Evolutionary conservation across 129 eudicot species (phyloP), one percentile per base, ranked within the genome.

Genomic region (Pulicaria dysenterica): DNA sequence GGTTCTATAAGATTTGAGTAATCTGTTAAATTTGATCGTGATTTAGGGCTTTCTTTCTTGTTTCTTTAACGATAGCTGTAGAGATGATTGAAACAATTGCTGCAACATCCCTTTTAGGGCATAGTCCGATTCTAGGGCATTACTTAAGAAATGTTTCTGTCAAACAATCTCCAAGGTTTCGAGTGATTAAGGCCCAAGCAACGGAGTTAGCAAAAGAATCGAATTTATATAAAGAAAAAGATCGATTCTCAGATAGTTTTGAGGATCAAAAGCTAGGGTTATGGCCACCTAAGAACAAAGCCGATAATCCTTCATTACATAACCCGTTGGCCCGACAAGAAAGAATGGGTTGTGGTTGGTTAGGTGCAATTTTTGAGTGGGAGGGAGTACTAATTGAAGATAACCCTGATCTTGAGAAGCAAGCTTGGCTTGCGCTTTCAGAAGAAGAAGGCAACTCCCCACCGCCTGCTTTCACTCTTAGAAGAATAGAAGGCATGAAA

Each of bases 311-410:
- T 2, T 78, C 83, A 2, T 85, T 92, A 5, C 79, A 81, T 0
- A 92, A 92, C 54, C 97, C 96, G 9, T 83, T 92, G 78, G 94
- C 84, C 45, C 70, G 97, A 6, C 91, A 81, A 72, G 97, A 92
- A 63, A 77, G 91, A 71, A 86, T 92, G 97, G 96, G 97, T 31
- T 85, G 94, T 70, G 94, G 97, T 60, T 92, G 97, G 97, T 83
- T 92, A 77, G 96, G 95, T 39, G 96, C 84, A 17, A 92, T 92
- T 53, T 92, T 92, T 31, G 98, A 92, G 47, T 92, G 88, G 98
- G 98, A 92, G 73, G 96, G 98, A 3, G 98, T 92, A 6, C 44
- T 92, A 19, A 76, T 83, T 40, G 95, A 92, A 73, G 95, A 89
- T 47, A 83, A 86, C 24, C 96, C 96, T 4, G 85, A 89, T 73